Evolutionary conservation across 441 rosid species (phyloP).

Genomic region (Melastoma candidum): DNA sequence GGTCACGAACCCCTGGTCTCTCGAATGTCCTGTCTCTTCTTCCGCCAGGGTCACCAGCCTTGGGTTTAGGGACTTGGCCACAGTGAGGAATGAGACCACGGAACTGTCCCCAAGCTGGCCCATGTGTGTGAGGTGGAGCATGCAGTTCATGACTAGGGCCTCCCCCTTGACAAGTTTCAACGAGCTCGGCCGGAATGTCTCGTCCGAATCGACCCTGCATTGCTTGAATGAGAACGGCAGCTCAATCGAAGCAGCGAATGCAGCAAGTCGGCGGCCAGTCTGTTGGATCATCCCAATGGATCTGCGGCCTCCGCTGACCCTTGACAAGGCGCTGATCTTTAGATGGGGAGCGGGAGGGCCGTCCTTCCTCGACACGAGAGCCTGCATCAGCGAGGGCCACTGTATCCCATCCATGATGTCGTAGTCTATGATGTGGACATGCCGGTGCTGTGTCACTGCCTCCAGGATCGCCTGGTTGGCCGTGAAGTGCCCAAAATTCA

Average conservation of each 20-base stretch:
- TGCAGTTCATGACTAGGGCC: slow-evolving; percentile 57
- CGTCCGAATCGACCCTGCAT: slow-evolving; percentile 44
- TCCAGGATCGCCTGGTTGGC: slow-evolving; percentile 19
- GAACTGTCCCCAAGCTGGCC: slow-evolving; percentile 41
- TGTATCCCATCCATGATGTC: slow-evolving; percentile 81
- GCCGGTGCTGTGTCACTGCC: slow-evolving; percentile 6
- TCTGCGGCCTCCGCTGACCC: slow-evolving; percentile 38
- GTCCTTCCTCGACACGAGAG: slow-evolving; percentile 47
- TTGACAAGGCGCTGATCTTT: slow-evolving; percentile 59
- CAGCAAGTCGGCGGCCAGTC: slow-evolving; percentile 52
- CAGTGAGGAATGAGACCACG: slow-evolving; percentile 46
- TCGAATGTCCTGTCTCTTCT: slow-evolving; percentile 39
- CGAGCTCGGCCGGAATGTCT: slow-evolving; percentile 34
- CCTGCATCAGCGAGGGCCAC: slow-evolving; percentile 82
- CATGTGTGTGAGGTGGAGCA: slow-evolving; percentile 69
- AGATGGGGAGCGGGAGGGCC: slow-evolving; percentile 53
- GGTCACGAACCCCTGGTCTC: slow-evolving; percentile 41
- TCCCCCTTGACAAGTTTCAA: slow-evolving; percentile 62
- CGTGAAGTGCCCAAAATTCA: slow-evolving; percentile 19
- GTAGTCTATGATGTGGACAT: slow-evolving; percentile 17
- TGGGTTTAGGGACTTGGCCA: slow-evolving; percentile 42
- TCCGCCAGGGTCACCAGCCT: slow-evolving; percentile 48
- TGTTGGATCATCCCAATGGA: slow-evolving; percentile 50
- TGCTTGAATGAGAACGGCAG: slow-evolving; percentile 68
- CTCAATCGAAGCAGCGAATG: slow-evolving; percentile 63